Evolutionary conservation across 495 filamentous ascomycete species (phyloP), one percentile per base, ranked within the genome.

Genomic region (Chlorociboria aeruginascens): DNA sequence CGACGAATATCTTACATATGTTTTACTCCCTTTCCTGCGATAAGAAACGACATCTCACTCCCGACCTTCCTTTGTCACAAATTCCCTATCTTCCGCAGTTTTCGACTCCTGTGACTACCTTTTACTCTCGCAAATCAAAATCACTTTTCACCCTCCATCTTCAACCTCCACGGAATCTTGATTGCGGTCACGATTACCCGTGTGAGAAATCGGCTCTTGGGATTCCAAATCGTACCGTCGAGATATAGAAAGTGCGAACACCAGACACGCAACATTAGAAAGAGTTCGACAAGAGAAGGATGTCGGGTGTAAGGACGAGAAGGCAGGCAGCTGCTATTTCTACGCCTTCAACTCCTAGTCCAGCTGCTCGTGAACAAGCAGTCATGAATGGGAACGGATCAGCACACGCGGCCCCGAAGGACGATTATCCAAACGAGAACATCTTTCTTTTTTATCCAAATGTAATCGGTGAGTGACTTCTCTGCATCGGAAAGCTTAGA

Each of bases 361-460:
- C 53, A 31, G 49, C 34, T 11, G 39, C 48, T 13, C 30, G 45
- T 45, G 33, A 25, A 28, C 13, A 45, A 31, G 48, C 45, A 7
- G 25, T 41, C 25, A 49, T 56, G 56, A 61, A 61, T 40, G 58
- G 55, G 7, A 57, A 57, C 37, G 52, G 52, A 11, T 38, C 41
- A 44, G 46, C 51, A 11, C 37, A 55, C 28, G 32, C 25, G 1
- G 4, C 30, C 2, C 16, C 32, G 3, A 46, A 55, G 36, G 55
- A 58, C 33, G 52, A 49, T 45, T 40, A 36, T 34, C 54, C 66
- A 7, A 62, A 72, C 32, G 90, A 95, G 70, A 96, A 95, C 64
- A 84, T 98, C 51, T 98, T 95, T 57, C 64, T 95, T n/a, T 96
- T 96, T 67, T 81, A 77, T 55, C 92, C 92, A 6, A 98, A 98